Conservation (phyloP, 495 filamentous ascomycete genomes). For the Pseudoneurospora amorphoporcata region DNA sequence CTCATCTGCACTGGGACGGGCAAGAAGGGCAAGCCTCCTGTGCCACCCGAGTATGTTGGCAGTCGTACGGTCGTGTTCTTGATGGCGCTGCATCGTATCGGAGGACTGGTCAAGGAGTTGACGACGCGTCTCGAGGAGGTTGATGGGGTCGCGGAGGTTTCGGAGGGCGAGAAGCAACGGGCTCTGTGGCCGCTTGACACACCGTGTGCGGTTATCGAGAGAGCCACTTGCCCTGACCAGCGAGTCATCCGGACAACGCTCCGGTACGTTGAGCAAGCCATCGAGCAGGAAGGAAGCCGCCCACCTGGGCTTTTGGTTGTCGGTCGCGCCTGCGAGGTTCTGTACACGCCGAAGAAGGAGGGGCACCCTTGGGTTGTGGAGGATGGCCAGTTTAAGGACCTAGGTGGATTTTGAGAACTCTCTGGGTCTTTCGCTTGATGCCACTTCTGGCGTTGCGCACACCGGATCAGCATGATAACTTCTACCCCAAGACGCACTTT, state of each 20-base stretch:
- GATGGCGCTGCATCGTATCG: constrained; percentile 86
- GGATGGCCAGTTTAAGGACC: constrained; percentile 64
- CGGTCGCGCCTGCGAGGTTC: constrained; percentile 69
- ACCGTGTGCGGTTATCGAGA: constrained; percentile 85
- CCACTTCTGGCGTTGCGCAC: neutral
- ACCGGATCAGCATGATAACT: neutral
- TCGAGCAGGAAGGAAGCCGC: constrained; percentile 81
- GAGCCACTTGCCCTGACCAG: constrained; percentile 92
- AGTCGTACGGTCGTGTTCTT: constrained; percentile 86
- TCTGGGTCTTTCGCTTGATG: neutral
- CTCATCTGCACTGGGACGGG: constrained; percentile 92
- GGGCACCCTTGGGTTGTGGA: constrained; percentile 73
- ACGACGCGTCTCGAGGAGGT: constrained; percentile 29
- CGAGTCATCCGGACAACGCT: constrained; percentile 81
- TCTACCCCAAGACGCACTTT: neutral
- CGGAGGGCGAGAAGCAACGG: constrained; percentile 21
- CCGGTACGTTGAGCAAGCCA: constrained; percentile 63
- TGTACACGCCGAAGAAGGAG: constrained; percentile 41
- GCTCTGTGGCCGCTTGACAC: constrained; percentile 44
- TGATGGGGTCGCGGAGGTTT: neutral
- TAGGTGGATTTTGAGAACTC: constrained; percentile 38
- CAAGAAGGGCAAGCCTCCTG: constrained; percentile 73
- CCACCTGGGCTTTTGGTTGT: constrained; percentile 89
- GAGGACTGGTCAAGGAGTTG: constrained; percentile 55
- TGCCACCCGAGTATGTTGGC: constrained; percentile 65